Percentiles rank a stretch among this genome's conserved stretches.
phyloP scores from a whole-genome alignment of 2,329 filamentous ascomycete genomes.

The Colletotrichum sp. region DNA sequence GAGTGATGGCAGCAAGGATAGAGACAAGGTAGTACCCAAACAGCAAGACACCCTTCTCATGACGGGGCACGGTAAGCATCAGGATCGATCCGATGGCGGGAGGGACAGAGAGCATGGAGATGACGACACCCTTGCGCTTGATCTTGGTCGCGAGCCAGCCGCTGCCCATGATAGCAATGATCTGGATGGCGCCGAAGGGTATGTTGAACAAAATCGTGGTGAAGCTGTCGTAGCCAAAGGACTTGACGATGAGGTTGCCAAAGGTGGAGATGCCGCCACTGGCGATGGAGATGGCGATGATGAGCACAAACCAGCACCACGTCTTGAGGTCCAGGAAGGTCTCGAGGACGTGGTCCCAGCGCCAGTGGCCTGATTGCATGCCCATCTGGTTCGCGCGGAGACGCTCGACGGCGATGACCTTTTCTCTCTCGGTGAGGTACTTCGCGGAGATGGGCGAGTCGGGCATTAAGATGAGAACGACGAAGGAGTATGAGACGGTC shows the following conservation, averaged over 20 bases:
- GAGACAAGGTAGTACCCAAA: constrained; percentile 54
- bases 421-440: constrained; percentile 60
- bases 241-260: constrained; percentile 59
- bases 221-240: constrained; percentile 60
- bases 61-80: constrained; percentile 51
- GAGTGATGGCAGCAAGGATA: constrained; percentile 42
- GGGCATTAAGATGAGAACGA: constrained; percentile 62
- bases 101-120: constrained; percentile 40
- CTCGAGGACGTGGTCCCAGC: constrained; percentile 41
- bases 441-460: constrained; percentile 65
- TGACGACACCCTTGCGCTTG: constrained; percentile 48
- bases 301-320: constrained; percentile 43
- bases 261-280: constrained; percentile 62
- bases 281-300: constrained; percentile 57
- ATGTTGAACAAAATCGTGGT: constrained; percentile 63
- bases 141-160: constrained; percentile 48
- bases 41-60: constrained; percentile 52
- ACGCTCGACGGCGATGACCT: constrained; percentile 61
- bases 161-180: constrained; percentile 62
- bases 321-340: constrained; percentile 39
- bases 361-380: constrained; percentile 37
- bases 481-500: constrained; percentile 49
- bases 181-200: constrained; percentile 62
- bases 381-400: constrained; percentile 52
- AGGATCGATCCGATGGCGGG: constrained; percentile 48